Evolutionary conservation across 441 rosid genomes (phyloP), one percentile per base, ranked within the genome.

Genomic region (Gossypium schwendimanii): DNA sequence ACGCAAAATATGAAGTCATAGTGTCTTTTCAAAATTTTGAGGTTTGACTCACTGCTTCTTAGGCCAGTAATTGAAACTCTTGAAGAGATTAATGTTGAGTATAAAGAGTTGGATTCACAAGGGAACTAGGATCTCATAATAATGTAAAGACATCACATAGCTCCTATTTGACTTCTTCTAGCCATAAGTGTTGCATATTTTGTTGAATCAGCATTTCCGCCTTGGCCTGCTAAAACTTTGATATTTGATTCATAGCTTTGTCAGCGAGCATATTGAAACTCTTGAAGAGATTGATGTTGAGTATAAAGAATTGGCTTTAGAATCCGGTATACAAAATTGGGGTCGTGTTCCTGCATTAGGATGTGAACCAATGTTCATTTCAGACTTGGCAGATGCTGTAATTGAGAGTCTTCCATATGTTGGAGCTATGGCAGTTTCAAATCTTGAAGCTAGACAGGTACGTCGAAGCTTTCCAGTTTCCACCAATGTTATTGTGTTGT

Each of bases 381-480:
- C 95, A 45, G 98, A 95, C 86, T 84, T 95, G 84, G 99, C 99
- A 21, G 98, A 92, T 86, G 99, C 99, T 31, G 96, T 95, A 77
- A 85, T 92, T 64, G 98, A 95, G 86, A 87, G 94, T 76, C 99
- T 95, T 55, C 99, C 99, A 1, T 95, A 95, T 78, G 99, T 93
- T 76, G 98, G 98, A 71, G 98, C 98, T 71, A 91, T 95, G 97
- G 99, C 97, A 20, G 95, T 90, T 65, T 95, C 98, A 67, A 92
- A 90, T 84, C 92, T 93, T 71, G 98, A 95, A 86, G 99, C 97
- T 82, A 91, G 98, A 75, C 99, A 92, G 96, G 99, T 92, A 79
- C 14, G 17, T 17, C 55, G 33, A 7, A 15, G 6, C 6, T 31
- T 53, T 53, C 17, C 60, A 28, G 26, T 26, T 9, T 41, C 47